Conservation (phyloP, 208 protist genomes). For the Trichomonas gallinae region DNA sequence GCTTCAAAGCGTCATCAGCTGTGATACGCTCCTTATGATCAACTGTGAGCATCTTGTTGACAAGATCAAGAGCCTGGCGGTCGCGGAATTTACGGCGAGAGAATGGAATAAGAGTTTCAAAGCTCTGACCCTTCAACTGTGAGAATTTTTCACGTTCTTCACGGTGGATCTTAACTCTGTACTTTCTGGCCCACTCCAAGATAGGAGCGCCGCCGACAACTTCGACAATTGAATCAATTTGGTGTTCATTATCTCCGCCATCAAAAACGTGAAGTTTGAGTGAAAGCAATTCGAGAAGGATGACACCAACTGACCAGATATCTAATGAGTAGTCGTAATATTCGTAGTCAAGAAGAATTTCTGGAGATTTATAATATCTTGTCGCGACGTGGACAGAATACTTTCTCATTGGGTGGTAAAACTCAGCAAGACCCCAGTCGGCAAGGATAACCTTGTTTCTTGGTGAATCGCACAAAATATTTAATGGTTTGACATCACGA, state of each 20-base stretch:
- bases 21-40: conserved; percentile 26
- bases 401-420: conserved; percentile 34
- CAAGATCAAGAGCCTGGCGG: conserved; percentile 25
- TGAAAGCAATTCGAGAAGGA: conserved; percentile 29
- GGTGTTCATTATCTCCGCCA: conserved; percentile 32
- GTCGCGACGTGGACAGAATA: conserved; percentile 35
- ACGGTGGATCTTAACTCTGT: background rate
- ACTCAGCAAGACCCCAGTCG: conserved; percentile 37
- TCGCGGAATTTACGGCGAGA: background rate
- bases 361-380: conserved; percentile 33
- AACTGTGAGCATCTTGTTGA: background rate
- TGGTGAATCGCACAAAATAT: background rate
- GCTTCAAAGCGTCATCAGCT: conserved; percentile 15
- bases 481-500: conserved; percentile 32
- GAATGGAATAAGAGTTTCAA: background rate
- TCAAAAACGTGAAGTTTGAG: conserved; percentile 34
- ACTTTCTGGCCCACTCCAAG: background rate
- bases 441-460: background rate
- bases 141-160: background rate
- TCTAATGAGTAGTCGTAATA: conserved; percentile 38
- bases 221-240: background rate
- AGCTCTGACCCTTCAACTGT: too few species aligned
- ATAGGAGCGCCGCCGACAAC: background rate
- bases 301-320: conserved; percentile 34
- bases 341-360: conserved; percentile 32